A percentile compares a stretch with the other conserved stretches of the same genome.
Evolutionary conservation across 2,329 filamentous ascomycete genomes (phyloP).

Genomic region (Curvularia eragrostidis): DNA sequence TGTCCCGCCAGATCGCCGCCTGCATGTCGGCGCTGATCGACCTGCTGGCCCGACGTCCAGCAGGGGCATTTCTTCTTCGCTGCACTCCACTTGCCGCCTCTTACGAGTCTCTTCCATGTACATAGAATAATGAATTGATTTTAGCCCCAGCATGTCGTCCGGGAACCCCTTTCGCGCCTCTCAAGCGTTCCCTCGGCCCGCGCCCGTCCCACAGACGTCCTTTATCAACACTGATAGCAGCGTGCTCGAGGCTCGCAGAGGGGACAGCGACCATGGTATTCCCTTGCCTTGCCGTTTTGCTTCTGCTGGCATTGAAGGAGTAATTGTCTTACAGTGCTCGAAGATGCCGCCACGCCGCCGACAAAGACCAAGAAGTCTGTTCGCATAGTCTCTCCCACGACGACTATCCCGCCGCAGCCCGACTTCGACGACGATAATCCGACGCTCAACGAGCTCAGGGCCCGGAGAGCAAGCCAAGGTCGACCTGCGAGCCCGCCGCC

Average conservation of each 20-base stretch:
- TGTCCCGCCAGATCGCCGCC: slow-evolving; percentile 31
- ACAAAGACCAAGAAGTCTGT: slow-evolving; percentile 65
- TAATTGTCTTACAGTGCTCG: slow-evolving; percentile 46
- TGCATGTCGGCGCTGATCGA: slow-evolving; percentile 27
- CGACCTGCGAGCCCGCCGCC: slow-evolving; percentile 28
- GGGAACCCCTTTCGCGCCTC: slow-evolving; percentile 51
- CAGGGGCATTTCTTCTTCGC: slow-evolving; percentile 26
- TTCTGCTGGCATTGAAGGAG: slow-evolving; percentile 34
- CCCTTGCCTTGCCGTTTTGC: slow-evolving; percentile 30
- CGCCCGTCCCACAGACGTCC: slow-evolving; percentile 35
- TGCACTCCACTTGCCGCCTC: slow-evolving; percentile 28
- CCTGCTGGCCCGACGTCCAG: slow-evolving; percentile 29
- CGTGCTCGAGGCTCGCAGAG: slow-evolving; percentile 28
- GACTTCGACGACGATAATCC: slow-evolving; percentile 32
- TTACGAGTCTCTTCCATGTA: slow-evolving; percentile 39
- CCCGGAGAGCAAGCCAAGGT: slow-evolving; percentile 22
- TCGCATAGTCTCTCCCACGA: slow-evolving; percentile 57
- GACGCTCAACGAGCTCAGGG: slow-evolving; percentile 24
- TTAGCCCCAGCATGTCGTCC: slow-evolving; percentile 48
- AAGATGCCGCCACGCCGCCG: slow-evolving; percentile 28
- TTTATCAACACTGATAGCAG: slow-evolving; percentile 35
- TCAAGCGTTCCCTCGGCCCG: slow-evolving; percentile 34
- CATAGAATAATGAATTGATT: slow-evolving; percentile 51
- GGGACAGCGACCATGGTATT: slow-evolving; percentile 43
- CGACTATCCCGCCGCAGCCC: slow-evolving; percentile 46